These are phyloP conservation scores for Fistulinella cinereoalba DNA, from an alignment of 1,284 basidiomycete genomes.

Conservation along the genomic window DNA sequence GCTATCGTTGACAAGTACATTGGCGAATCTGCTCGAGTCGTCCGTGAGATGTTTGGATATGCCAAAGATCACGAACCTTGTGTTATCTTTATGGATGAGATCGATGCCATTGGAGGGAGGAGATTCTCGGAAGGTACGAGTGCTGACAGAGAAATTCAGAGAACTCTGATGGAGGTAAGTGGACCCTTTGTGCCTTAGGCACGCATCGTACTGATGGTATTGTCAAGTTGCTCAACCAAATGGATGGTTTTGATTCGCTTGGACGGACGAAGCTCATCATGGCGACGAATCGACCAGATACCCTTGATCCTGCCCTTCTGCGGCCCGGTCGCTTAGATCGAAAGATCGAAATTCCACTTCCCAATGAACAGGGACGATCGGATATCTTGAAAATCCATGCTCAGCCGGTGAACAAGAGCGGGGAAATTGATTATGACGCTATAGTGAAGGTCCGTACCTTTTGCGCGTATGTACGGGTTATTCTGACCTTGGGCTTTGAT, in stretches of 20 bases:
- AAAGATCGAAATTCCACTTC: conserved; percentile 97
- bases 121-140: conserved; percentile 98
- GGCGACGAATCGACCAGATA: conserved; percentile 97
- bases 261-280: conserved; percentile 98
- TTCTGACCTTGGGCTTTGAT: conserved; percentile 1
- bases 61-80: conserved; percentile 97
- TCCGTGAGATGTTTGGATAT: conserved; percentile 99
- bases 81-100: conserved; percentile 99
- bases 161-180: conserved; percentile 94
- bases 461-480: not conserved
- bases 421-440: conserved; percentile 94
- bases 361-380: conserved; percentile 92
- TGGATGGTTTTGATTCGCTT: conserved; percentile 99
- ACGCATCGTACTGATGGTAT: not conserved
- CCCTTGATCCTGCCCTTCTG: conserved; percentile 94
- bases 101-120: conserved; percentile 94
- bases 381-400: conserved; percentile 99
- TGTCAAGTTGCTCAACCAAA: conserved; percentile 90
- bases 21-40: conserved; percentile 92
- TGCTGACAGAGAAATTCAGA: conserved; percentile 98
- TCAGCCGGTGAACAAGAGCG: conserved; percentile 90
- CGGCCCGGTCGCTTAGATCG: conserved; percentile 95
- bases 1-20: conserved; percentile 99
- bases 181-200: not conserved
- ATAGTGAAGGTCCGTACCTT: conserved; percentile 77